Evolutionary conservation across 345 rosid species (phyloP).

Genomic region (Brassica juncea): DNA sequence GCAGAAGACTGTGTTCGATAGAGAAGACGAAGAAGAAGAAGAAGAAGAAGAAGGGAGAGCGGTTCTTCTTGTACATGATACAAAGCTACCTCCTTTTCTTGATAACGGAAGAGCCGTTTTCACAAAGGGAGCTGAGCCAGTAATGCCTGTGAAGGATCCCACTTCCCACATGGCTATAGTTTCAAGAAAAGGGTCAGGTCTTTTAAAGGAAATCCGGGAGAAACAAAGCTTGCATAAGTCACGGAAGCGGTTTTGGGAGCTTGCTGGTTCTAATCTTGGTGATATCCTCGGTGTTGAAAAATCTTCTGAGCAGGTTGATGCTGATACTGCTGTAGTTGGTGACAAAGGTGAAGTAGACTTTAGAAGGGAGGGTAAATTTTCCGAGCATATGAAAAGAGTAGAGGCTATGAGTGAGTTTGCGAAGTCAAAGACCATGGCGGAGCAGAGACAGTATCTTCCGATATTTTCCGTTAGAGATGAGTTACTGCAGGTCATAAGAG

Average conservation of each 20-base stretch:
- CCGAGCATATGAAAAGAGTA: constrained; percentile 81
- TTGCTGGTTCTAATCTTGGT: constrained; percentile 71
- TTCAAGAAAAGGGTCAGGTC: constrained; percentile 82
- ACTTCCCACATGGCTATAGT: constrained; percentile 98
- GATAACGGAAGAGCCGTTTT: constrained; percentile 52
- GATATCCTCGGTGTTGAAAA: constrained; percentile 82
- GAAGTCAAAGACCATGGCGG: constrained; percentile 66
- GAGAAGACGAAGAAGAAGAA: neutral
- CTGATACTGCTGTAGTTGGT: constrained; percentile 85
- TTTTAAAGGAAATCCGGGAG: constrained; percentile 88
- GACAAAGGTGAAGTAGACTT: constrained; percentile 90
- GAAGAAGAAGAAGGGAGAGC: neutral
- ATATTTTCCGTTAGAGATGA: constrained; percentile 95
- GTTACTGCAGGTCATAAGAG: constrained; percentile 90
- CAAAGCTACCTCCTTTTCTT: neutral
- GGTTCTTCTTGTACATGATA: neutral
- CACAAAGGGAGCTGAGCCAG: constrained; percentile 94
- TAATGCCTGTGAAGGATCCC: constrained; percentile 97
- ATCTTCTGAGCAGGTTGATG: constrained; percentile 90
- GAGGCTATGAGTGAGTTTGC: constrained; percentile 98
- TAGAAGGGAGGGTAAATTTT: constrained; percentile 86
- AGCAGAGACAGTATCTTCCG: constrained; percentile 92
- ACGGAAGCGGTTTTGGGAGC: constrained; percentile 97
- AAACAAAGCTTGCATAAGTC: constrained; percentile 89
- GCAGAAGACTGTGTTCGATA: neutral